Base-by-base conservation (phyloP, 371 early-diverging fungal species). In the Rhizopus sp. region DNA sequence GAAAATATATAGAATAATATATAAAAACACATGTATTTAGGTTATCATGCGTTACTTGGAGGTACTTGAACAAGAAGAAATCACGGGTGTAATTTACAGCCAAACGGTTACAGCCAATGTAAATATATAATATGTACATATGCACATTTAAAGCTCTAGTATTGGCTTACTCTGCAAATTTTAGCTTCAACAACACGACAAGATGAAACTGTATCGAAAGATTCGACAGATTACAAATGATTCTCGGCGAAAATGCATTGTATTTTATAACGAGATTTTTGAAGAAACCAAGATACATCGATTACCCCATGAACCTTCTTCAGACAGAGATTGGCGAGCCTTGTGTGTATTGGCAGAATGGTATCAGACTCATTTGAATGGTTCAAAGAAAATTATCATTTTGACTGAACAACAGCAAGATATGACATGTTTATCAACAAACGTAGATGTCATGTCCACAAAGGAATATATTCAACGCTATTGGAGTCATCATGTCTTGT, bases 251-350 rank as follows among this genome's bases (percentile, higher is more conserved):
- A 62, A 75, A 13, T 81, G 83, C 6, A 68, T 85, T 4, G 74
- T 89, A 23, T 89, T 88, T 63, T 82, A 87, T 55, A 88, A 88
- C 32, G 88, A 87, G 54, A 69, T 85, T 5, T 88, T 82, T 53
- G 65, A 70, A 7, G 73, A 65, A 0, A 85, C 87, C 0, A 67
- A 63, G 2, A 73, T 75, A 2, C 17, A 64, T 10, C 76, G 85
- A 2, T 41, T 69, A 31, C 80, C 82, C 3, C 63, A 68, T 13
- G 85, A 87, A 61, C 55, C 79, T 9, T 45, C 71, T 10, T 62
- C 59, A 1, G 63, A 68, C 6, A 80, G 85, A 23, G 86, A 88
- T 62, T 79, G 82, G 81, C 73, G 82, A 17, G 86, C 88, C 0
- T 68, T 85, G n/a, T 68, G 77, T 49, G 69, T 63, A 9, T 60